Base-by-base conservation (phyloP, 2,329 filamentous ascomycete species). In the Madurella fahalii region DNA sequence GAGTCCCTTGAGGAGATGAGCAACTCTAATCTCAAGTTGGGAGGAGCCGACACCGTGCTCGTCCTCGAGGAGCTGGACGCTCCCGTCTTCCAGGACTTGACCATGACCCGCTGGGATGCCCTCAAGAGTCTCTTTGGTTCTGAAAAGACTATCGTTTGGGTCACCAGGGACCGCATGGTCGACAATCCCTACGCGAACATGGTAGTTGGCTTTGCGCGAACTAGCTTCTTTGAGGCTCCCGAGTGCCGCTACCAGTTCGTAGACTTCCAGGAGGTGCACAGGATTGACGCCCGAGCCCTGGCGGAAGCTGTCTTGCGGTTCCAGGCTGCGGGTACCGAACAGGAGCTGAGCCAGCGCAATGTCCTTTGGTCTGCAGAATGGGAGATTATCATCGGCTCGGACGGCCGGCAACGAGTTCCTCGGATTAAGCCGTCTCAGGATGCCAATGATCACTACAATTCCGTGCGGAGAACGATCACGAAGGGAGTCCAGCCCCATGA, bases 111-210 rank as follows among this genome's bases (percentile, higher is more conserved):
- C 9, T 41, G 40, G 39, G 20, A 50, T 11, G 47, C 37, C 13
- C 39, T 50, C 17, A 40, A 50, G 39, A 18, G 37, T 18, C 34
- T 50, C 13, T 50, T 42, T 30, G 39, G 41, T 15, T n/a, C 41
- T n/a, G 37, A 37, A 20, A 41, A 40, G 15, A 25, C 40, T 37
- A 42, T 50, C 25, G 37, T 42, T 17, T 50, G 47, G 47, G 39
- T 50, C 13, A 50, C 47, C n/a, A 13, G 41, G 12, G 47, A 50
- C 47, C 47, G 41, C 39, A 41, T 42, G 39, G 39, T 37, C 47
- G 31, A 34, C 31, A 34, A 65, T 12, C 65, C 64, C 0, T 65
- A 53, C 32, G 43, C 57, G 2, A 65, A 63, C 53, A 63, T 64
- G 47, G 62, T 52, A 9, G 54, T 67, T 12, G 64, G 62, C 7